Percentiles rank a stretch among this genome's conserved stretches.
phyloP scores from a whole-genome alignment of 179 eudicot species.

The Carnegiea gigantea region DNA sequence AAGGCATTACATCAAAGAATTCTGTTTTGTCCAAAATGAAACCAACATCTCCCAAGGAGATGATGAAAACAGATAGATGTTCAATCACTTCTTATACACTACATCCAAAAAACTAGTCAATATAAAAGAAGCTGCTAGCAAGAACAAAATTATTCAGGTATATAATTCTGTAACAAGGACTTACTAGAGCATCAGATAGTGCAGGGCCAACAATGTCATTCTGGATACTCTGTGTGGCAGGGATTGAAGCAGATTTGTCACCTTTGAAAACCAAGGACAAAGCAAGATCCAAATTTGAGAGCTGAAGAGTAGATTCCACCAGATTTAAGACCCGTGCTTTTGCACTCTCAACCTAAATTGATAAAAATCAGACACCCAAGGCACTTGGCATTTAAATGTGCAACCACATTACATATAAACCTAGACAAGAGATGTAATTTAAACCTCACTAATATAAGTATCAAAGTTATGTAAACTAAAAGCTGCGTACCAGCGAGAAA shows the following conservation, averaged over 20 bases:
- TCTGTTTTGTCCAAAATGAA: not conserved
- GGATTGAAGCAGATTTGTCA: constrained; percentile 58
- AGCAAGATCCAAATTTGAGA: constrained; percentile 87
- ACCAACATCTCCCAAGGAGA: not conserved
- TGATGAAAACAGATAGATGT: not conserved
- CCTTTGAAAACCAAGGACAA: constrained; percentile 62
- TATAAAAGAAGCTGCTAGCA: not conserved
- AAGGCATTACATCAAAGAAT: not conserved
- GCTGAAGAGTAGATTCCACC: constrained; percentile 69
- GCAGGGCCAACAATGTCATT: constrained; percentile 80
- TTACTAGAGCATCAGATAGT: constrained; percentile 73
- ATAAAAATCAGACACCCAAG: constrained; percentile 2
- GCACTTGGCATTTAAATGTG: not conserved
- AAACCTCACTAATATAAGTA: not conserved
- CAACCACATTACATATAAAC: not conserved
- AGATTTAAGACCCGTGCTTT: constrained; percentile 67
- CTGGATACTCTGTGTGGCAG: constrained; percentile 60
- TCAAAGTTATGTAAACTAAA: not conserved
- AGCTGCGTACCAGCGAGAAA: constrained; percentile 58
- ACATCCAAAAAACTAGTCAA: not conserved
- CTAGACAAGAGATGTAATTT: not conserved
- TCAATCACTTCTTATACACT: not conserved
- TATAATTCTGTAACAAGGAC: constrained; percentile 20
- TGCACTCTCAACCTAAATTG: constrained; percentile 62
- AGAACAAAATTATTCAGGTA: not conserved